Evolutionary conservation across 371 early-diverging fungal species (phyloP), one percentile per base, ranked within the genome.

Genomic region (Mortierella sp.): DNA sequence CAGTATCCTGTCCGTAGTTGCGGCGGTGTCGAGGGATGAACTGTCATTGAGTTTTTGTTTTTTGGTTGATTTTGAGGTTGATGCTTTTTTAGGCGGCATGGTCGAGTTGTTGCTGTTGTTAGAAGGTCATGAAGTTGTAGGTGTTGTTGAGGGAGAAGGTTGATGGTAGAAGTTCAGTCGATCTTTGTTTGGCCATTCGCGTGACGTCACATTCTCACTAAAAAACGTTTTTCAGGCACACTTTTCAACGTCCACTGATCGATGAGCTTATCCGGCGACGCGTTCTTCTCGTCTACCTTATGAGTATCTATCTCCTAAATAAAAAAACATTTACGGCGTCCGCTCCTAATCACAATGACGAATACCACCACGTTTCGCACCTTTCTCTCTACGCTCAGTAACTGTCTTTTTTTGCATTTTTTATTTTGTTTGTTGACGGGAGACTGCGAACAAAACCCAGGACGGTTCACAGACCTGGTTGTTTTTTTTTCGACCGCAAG

Each of bases 1-100:
- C 85, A 91, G 67, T 73, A 88, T 26, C 34, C 71, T 78, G 50
- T 75, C 73, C 4, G 51, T 57, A 31, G 67, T 71, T 6, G 51
- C 57, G 21, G 67, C 46, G 64, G 54, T 55, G 26, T 69, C 71
- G 21, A 74, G 34, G 53, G 82, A 51, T 48, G 70, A 37, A 16
- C 34, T 43, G 57, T 80, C 79, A 46, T 71, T 73, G 34, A 77
- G 57, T 57, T 79, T 86, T 28, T 73, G 79, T 69, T 78, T 78
- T 43, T 81, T 86, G 76, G 51, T 76, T 55, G 85, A 37, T 64
- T 84, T 84, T 50, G 85, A 75, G 16, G 85, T 26, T 69, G 76
- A 37, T 53, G 78, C 70, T 84, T 84, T 84, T 37, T 86, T 81
- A 48, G 86, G 86, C 14, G 82, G 86, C 81, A 81, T 79, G 79